Percentiles rank a stretch among this genome's conserved stretches.
Evolutionary conservation across 164 flowering plant genomes (phyloP).

Genomic region (Vitis rotundifolia): DNA sequence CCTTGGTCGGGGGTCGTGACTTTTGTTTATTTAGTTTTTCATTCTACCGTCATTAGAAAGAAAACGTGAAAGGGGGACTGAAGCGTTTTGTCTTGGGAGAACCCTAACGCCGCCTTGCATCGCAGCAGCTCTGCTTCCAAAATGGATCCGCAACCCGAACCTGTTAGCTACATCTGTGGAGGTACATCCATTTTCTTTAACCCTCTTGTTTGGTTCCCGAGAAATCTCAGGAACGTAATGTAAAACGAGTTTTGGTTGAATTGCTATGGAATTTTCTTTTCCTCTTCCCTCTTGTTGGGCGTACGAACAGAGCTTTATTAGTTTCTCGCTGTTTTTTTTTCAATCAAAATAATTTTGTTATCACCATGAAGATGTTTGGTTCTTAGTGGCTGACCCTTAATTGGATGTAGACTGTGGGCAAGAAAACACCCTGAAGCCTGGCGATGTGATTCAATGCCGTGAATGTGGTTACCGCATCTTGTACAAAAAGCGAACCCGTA

Average conservation of each 20-base stretch:
- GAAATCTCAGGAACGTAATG: background rate
- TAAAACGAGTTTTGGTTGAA: too few relatives aligned
- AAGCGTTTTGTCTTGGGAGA: too few relatives aligned
- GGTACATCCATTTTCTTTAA: conserved; percentile 32
- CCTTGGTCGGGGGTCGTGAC: too few relatives aligned
- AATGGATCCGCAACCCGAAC: conserved; percentile 82
- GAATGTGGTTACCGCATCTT: conserved; percentile 94
- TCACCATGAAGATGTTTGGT: conserved; percentile 1
- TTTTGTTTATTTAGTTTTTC: too few relatives aligned
- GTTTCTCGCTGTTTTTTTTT: background rate
- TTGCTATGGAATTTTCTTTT: background rate
- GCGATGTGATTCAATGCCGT: conserved; percentile 92
- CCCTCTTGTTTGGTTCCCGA: background rate
- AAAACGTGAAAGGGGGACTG: too few relatives aligned
- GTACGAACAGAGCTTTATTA: too few relatives aligned
- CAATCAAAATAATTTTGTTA: background rate
- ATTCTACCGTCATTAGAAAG: too few relatives aligned
- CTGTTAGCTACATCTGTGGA: conserved; percentile 87
- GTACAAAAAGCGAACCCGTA: conserved; percentile 94
- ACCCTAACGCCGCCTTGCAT: too few relatives aligned
- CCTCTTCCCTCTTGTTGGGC: background rate
- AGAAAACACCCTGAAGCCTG: conserved; percentile 83
- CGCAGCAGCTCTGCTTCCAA: too few relatives aligned
- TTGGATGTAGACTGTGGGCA: conserved; percentile 74
- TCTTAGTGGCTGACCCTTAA: background rate